Evolutionary conservation across 2,329 filamentous ascomycete genomes (phyloP), one percentile per base, ranked within the genome.

Genomic region (Alternaria sp.): DNA sequence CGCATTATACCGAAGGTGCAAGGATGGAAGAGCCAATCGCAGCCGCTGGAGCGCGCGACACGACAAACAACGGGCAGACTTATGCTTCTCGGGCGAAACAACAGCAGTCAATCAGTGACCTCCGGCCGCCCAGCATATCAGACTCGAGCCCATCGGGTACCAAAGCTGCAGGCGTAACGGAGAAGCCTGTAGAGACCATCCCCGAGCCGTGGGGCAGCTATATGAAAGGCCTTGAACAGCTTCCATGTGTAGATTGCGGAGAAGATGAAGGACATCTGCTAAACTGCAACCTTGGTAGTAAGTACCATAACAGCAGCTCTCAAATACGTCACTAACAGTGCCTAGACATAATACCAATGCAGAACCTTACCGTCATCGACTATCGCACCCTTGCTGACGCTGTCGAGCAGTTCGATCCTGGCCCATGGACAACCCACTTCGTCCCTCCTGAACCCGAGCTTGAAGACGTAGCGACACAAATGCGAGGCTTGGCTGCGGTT

Each of bases 191-290:
- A 15, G 43, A 55, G 3, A 18, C 14, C 4, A 15, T 8, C 6
- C 11, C 49, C 10, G 25, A 46, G 9, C 12, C 18, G 3, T 33
- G 23, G 23, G 11, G 25, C 14, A 43, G 11, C 1, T 37, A 43
- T 10, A n/a, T 53, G 28, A 12, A 18, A 10, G 12, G 20, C 6
- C 5, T 54, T 30, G 20, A 12, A 41, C 56, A 37, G 2, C 25
- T 73, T 2, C 69, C 71, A 45, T 77, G 76, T 30, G 71, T 77
- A 58, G 73, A 75, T 23, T 78, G 75, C 28, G 73, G 61, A 15
- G 46, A 64, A 33, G 53, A 56, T 8, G 33, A 57, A 7, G 45
- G 33, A 2, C 73, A 76, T 25, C 56, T 9, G 2, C 44, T 5
- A 6, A 63, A 67, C 21, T 77, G 75, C 23, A 33, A 70, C 26